Base-by-base conservation (phyloP, 2,329 filamentous ascomycete species). In the Dothideomycetidae sp. region DNA sequence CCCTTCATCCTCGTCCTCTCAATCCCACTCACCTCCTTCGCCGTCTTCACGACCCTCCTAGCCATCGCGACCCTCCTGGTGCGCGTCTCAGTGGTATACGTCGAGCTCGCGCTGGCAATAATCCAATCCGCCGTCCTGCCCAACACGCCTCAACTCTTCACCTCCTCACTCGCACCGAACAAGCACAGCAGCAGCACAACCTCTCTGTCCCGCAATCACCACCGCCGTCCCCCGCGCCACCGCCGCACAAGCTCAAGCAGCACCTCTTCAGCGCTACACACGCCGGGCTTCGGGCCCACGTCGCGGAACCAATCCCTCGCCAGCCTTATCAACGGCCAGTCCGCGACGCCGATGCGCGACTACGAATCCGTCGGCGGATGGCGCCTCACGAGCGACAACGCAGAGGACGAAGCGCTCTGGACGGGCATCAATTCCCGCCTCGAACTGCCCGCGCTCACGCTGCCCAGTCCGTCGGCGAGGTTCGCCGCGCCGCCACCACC, bases 301-400 rank as follows among this genome's bases (percentile, higher is more conserved):
- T 3, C 11, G 21, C 10, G 35, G 30, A 35, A 7, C 18, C 26
- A 30, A 10, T 29, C 10, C 29, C 5, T 29, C 36, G 16, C 35
- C 42, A 21, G 23, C 42, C 14, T 37, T 38, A 41, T 14, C 47
- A 53, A 9, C 38, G 46, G 29, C 12, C 44, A 45, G 18, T 13
- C 16, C 5, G 50, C 40, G 5, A 39, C 36, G 11, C 44, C 44
- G 3, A n/a, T n/a, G n/a, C 49, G 59, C 21, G 61, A 64, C 43
- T 64, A 56, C 34, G 61, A 64, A 40, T 59, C 59, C 36, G 55
- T 64, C 1, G 61, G 61, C 16, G 61, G 61, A 1, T 54, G 52
- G 52, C 48, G 50, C n/a, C 48, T 57, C 11, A 43, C 54, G 3
- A 53, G 52, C 10, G 54, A 54, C 16, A 40, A 44, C 7, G 54